Percentiles rank a stretch among this genome's conserved stretches.
Evolutionary conservation across 305 asterid species (phyloP).

Genomic region (Petunia hybrid): DNA sequence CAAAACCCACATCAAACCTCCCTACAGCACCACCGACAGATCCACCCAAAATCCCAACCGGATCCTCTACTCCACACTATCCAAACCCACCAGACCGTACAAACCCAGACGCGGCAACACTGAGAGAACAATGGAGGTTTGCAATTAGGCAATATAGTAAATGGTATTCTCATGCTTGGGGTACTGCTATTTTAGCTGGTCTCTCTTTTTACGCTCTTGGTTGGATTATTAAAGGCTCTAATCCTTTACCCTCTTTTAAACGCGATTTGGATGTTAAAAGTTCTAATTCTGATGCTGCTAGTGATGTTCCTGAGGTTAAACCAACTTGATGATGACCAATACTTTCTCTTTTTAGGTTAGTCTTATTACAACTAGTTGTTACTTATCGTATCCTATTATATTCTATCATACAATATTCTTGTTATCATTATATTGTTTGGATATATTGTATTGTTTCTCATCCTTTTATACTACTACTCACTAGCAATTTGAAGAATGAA

Average conservation of each 20-base stretch:
- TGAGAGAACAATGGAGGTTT: conserved; percentile 86
- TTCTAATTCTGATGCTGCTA: conserved; percentile 35
- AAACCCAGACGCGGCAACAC: conserved; percentile 80
- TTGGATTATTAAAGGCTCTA: conserved; percentile 82
- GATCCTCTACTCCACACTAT: conserved; percentile 37
- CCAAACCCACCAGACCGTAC: conserved; percentile 70
- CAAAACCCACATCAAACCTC: conserved; percentile 45
- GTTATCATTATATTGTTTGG: too few relatives aligned
- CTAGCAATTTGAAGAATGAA: too few relatives aligned
- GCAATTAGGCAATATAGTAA: conserved; percentile 81
- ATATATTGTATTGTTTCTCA: too few relatives aligned
- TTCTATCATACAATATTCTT: too few relatives aligned
- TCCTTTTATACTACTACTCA: too few relatives aligned
- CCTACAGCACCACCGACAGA: conserved; percentile 36
- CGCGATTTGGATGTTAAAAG: conserved; percentile 23
- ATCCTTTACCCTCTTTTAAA: conserved; percentile 74
- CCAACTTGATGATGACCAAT: conserved; percentile 39
- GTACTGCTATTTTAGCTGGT: conserved; percentile 97
- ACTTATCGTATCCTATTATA: too few relatives aligned
- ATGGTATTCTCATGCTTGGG: conserved; percentile 98
- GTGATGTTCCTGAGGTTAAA: conserved; percentile 36
- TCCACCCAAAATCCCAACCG: conserved; percentile 42
- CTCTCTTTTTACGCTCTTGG: conserved; percentile 86
- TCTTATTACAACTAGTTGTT: background rate
- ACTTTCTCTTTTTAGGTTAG: conserved; percentile 33